These are phyloP conservation scores for Antrodiella citrinella DNA, from an alignment of 768 basidiomycete species.

Conservation along the genomic window DNA sequence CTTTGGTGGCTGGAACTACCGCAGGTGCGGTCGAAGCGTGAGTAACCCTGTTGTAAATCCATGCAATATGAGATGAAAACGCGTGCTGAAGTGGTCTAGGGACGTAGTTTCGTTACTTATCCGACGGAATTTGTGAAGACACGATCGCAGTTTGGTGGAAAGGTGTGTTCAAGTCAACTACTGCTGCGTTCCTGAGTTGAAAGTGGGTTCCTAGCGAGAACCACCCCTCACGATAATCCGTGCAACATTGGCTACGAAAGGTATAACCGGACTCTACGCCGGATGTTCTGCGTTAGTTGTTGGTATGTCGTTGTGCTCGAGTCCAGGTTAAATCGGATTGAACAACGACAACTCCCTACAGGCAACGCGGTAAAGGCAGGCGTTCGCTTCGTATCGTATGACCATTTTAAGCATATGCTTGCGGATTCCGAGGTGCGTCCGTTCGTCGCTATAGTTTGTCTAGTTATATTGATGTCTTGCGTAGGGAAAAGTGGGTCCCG, in stretches of 20 bases:
- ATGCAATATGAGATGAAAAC: constrained; percentile 6
- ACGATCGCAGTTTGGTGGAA: constrained; percentile 82
- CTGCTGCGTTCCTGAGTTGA: neutral
- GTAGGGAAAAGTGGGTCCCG: constrained; percentile 87
- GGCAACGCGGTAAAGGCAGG: constrained; percentile 91
- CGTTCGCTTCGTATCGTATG: constrained; percentile 92
- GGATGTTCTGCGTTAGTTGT: constrained; percentile 85
- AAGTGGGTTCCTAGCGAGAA: constrained; percentile 49
- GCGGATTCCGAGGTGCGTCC: constrained; percentile 71
- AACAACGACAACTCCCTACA: too few relatives aligned
- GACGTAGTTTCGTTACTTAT: constrained; percentile 70
- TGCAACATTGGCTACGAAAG: constrained; percentile 67
- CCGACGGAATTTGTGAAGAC: constrained; percentile 94
- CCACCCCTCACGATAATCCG: constrained; percentile 66
- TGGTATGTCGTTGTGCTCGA: constrained; percentile 26
- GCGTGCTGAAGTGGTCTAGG: constrained; percentile 30
- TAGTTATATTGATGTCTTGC: constrained; percentile 3
- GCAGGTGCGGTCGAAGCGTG: constrained; percentile 93
- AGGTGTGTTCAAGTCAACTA: constrained; percentile 33
- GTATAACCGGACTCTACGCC: constrained; percentile 83
- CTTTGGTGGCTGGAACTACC: constrained; percentile 83
- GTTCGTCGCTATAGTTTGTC: neutral
- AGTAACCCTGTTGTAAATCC: constrained; percentile 23
- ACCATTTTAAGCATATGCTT: constrained; percentile 78
- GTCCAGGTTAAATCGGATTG: too few relatives aligned